Evolutionary conservation across 495 filamentous ascomycete species (phyloP).

Genomic region (Aspergillus cavernicola): DNA sequence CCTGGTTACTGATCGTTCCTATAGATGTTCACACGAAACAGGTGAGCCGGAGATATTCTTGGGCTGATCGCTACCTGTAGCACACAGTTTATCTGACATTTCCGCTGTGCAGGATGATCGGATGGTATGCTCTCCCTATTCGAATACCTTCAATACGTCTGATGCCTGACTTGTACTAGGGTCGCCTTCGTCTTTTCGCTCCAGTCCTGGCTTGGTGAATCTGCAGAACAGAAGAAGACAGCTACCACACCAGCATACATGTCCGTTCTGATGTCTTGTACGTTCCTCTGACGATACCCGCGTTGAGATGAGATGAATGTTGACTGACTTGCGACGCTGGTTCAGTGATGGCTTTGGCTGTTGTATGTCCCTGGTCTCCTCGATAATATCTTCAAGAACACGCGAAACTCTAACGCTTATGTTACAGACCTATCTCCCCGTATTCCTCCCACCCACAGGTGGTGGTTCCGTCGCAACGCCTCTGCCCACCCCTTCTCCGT

Average conservation of each 20-base stretch:
- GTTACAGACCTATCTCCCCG: slow-evolving; percentile 69
- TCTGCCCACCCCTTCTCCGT: slow-evolving; percentile 42
- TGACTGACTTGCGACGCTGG: slow-evolving; percentile 16
- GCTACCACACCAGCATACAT: slow-evolving; percentile 75
- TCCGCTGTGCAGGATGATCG: slow-evolving; percentile 54
- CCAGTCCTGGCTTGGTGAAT: slow-evolving; percentile 84
- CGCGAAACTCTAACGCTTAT: slow-evolving; percentile 14
- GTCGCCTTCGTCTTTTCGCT: slow-evolving; percentile 77
- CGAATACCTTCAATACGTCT: not conserved
- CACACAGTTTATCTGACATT: slow-evolving; percentile 9
- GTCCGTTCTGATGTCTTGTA: slow-evolving; percentile 80
- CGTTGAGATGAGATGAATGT: not conserved
- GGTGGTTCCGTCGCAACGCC: slow-evolving; percentile 42
- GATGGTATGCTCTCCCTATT: slow-evolving; percentile 58
- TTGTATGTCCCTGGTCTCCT: slow-evolving; percentile 44
- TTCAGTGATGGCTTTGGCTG: slow-evolving; percentile 71
- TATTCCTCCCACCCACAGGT: slow-evolving; percentile 68
- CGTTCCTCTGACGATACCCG: slow-evolving; percentile 27
- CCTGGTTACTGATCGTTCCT: slow-evolving; percentile 17
- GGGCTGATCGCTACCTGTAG: not conserved
- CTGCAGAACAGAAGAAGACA: slow-evolving; percentile 65
- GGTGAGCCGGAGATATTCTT: slow-evolving; percentile 46
- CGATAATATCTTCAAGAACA: not conserved
- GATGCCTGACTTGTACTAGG: slow-evolving; percentile 44
- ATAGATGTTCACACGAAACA: slow-evolving; percentile 85